These are phyloP conservation scores for Tetragonia tetragonoides DNA, from an alignment of 148 eudicot species.

Conservation along the genomic window DNA sequence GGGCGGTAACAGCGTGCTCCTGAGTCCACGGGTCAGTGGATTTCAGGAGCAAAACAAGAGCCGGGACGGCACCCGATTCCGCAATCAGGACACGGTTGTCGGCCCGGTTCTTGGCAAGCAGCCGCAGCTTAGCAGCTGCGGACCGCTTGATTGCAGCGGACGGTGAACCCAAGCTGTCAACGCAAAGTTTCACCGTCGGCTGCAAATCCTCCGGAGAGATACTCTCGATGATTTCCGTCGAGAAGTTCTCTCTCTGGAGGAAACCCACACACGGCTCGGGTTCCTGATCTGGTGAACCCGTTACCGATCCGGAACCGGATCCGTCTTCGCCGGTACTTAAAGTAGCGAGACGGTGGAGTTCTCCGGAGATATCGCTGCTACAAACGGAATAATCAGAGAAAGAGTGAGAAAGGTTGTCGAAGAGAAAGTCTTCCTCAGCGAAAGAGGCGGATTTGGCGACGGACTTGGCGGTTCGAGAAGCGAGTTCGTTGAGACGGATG, in stretches of 20 bases:
- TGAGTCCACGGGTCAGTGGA: slow-evolving; percentile 75
- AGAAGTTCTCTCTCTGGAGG: slow-evolving; percentile 61
- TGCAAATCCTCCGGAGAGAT: slow-evolving; percentile 83
- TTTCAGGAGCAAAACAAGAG: slow-evolving; percentile 50
- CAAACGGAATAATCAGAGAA: slow-evolving; percentile 68
- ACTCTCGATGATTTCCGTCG: slow-evolving; percentile 82
- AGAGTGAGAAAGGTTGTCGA: slow-evolving; percentile 47
- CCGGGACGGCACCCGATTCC: slow-evolving; percentile 80
- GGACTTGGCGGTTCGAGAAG: slow-evolving; percentile 28
- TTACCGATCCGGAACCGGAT: slow-evolving; percentile 13
- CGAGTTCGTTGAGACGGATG: slow-evolving; percentile 60
- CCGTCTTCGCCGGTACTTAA: not conserved
- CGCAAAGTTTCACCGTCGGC: slow-evolving; percentile 77
- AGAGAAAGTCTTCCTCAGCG: slow-evolving; percentile 35
- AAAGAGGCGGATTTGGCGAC: slow-evolving; percentile 27
- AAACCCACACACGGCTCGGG: slow-evolving; percentile 64
- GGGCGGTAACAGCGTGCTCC: slow-evolving; percentile 83
- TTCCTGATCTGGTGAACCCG: slow-evolving; percentile 16
- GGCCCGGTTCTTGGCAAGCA: slow-evolving; percentile 76
- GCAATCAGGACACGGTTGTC: slow-evolving; percentile 78
- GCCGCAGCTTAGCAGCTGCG: slow-evolving; percentile 70
- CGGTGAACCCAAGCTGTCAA: slow-evolving; percentile 54
- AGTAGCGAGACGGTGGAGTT: slow-evolving; percentile 63
- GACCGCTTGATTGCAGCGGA: slow-evolving; percentile 63
- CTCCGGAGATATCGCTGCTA: slow-evolving; percentile 87